Evolutionary conservation across 257 asterid genomes (phyloP).

Genomic region (Plantago ovata): DNA sequence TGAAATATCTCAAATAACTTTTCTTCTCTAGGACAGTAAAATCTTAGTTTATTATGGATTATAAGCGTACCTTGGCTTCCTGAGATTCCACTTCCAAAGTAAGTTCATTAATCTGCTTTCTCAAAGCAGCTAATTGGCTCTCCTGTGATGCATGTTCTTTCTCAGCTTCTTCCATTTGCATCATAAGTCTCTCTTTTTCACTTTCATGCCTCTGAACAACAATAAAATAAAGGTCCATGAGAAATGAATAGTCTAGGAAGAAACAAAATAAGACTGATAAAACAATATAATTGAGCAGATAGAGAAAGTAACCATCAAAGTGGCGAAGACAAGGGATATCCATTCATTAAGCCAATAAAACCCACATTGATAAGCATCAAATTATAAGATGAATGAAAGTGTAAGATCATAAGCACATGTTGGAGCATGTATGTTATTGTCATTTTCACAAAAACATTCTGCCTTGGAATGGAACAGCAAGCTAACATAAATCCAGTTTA

Average conservation of each 20-base stretch:
- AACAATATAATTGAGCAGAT: neutral
- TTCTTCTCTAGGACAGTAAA: conserved; percentile 8
- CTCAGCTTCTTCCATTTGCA: conserved; percentile 90
- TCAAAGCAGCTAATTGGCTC: conserved; percentile 54
- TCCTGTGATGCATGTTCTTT: conserved; percentile 69
- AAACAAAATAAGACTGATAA: conserved; percentile 2
- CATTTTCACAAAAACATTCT: too few species aligned
- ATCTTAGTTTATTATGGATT: conserved; percentile 9
- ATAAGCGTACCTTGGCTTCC: conserved; percentile 53
- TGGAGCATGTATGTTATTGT: neutral
- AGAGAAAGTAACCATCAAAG: neutral
- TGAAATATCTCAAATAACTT: conserved; percentile 4
- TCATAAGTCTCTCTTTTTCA: conserved; percentile 73
- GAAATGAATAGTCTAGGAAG: conserved; percentile 13
- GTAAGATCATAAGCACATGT: conserved; percentile 7
- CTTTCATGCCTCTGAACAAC: conserved; percentile 70
- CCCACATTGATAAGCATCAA: neutral
- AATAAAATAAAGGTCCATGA: conserved; percentile 12
- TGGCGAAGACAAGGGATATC: neutral
- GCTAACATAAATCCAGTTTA: too few species aligned
- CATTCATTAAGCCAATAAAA: neutral
- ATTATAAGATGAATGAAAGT: conserved; percentile 3
- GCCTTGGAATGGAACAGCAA: too few species aligned
- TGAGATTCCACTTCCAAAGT: conserved; percentile 57
- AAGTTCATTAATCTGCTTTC: conserved; percentile 54